Conservation (phyloP, 345 rosid species). For the Citrus sinensis region DVS_A1.0 CM039162.1:32588501-32589000, state of each 20-base stretch:
- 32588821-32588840: constrained; percentile 70
- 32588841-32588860: constrained; percentile 64
- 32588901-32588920: constrained; percentile 63
- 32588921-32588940: constrained; percentile 77
- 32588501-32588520: not conserved
- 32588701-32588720: constrained; percentile 49
- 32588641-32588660: constrained; percentile 24
- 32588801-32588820: constrained; percentile 89
- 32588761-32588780: constrained; percentile 97
- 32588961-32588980: constrained; percentile 60
- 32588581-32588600: not conserved
- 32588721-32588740: constrained; percentile 67
- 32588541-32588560: not conserved
- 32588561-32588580: not conserved
- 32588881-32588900: constrained; percentile 56
- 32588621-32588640: not conserved
- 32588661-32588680: constrained; percentile 50
- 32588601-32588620: not conserved
- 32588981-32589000: not conserved
- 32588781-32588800: constrained; percentile 92
- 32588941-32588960: constrained; percentile 81
- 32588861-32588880: constrained; percentile 81
- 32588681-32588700: constrained; percentile 47
- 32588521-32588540: not conserved
- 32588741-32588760: constrained; percentile 87